A percentile compares a stretch with the other conserved stretches of the same genome.
Conservation (phyloP, 441 rosid species). For the Corymbia calophylla region DNA sequence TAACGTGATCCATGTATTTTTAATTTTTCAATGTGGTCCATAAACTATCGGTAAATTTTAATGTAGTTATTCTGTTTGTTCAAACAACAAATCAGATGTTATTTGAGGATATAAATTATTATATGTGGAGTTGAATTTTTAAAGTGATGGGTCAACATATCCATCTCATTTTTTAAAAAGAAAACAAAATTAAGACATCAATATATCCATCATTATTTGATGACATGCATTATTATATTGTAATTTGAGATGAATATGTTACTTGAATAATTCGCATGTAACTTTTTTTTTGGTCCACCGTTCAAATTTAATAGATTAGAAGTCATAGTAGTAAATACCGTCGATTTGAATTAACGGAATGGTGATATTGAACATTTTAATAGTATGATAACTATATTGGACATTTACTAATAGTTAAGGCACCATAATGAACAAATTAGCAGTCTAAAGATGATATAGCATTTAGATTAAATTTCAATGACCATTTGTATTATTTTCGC, state of each 20-base stretch:
- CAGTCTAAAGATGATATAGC: rapidly evolving
- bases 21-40: no score
- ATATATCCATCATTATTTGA: background rate
- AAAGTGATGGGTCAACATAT: no score
- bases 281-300: background rate
- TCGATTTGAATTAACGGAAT: background rate
- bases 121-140: no score
- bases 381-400: background rate
- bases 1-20: no score
- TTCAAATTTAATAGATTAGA: background rate
- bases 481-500: rapidly evolving
- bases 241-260: no score
- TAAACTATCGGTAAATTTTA: no score
- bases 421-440: no score
- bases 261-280: background rate
- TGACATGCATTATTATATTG: background rate
- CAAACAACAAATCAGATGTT: background rate
- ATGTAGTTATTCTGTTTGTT: no score
- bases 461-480: no score
- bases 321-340: background rate
- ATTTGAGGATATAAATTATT: background rate
- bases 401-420: background rate
- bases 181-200: no score
- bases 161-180: no score
- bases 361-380: no score